Evolutionary conservation across 495 filamentous ascomycete species (phyloP).

Genomic region (Aspergillus coremiiformis): DNA sequence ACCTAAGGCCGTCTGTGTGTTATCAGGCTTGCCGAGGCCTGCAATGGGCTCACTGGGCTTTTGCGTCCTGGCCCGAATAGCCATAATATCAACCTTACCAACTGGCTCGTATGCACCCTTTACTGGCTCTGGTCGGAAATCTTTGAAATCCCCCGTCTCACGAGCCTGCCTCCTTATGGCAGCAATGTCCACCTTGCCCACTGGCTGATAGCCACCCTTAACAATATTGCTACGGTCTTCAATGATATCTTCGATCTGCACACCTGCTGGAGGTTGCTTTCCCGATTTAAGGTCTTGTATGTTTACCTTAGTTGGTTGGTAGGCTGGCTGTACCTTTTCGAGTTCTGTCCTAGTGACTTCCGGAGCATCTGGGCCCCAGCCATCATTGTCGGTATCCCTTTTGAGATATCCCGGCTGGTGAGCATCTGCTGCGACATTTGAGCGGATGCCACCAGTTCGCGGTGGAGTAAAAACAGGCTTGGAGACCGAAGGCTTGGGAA

Average conservation of each 20-base stretch:
- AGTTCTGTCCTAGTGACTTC: conserved; percentile 75
- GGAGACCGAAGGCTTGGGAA: conserved; percentile 61
- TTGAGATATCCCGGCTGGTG: conserved; percentile 34
- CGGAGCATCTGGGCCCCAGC: conserved; percentile 95
- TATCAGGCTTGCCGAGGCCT: conserved; percentile 32
- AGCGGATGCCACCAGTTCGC: conserved; percentile 51
- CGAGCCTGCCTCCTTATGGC: conserved; percentile 75
- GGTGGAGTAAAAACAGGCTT: conserved; percentile 89
- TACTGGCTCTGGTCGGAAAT: conserved; percentile 73
- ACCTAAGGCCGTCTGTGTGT: conserved; percentile 31
- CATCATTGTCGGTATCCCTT: conserved; percentile 60
- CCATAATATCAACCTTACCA: conserved; percentile 91
- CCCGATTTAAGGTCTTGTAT: conserved; percentile 67
- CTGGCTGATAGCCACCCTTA: conserved; percentile 85
- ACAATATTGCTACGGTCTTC: conserved; percentile 58
- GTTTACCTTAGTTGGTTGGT: conserved; percentile 90
- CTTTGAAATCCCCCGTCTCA: conserved; percentile 46
- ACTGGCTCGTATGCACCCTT: conserved; percentile 91
- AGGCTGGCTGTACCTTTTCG: conserved; percentile 89
- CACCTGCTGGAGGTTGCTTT: conserved; percentile 54
- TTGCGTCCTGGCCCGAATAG: conserved; percentile 76
- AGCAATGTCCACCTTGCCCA: conserved; percentile 94
- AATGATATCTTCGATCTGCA: conserved; percentile 20
- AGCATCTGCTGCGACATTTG: conserved; percentile 49
- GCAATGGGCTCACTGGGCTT: conserved; percentile 44